phyloP scores from a whole-genome alignment of 1,139 yeast species.

The Diutina ranongensis region DNA sequence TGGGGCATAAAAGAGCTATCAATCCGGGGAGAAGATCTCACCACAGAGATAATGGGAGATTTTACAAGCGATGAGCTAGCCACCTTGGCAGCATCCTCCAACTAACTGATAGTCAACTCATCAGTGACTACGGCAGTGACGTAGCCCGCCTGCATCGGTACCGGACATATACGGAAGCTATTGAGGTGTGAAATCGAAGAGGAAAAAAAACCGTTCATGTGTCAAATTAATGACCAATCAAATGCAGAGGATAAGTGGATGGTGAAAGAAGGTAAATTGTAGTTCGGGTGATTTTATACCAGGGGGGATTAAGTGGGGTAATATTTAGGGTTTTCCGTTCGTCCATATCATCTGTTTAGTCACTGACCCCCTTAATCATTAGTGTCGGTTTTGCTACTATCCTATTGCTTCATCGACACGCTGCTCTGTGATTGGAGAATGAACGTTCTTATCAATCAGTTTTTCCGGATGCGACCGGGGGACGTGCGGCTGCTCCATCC shows the following conservation, averaged over 20 bases:
- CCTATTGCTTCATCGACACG: neutral
- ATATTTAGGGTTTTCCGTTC: neutral
- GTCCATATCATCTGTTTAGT: no score
- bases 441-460: neutral
- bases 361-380: no score
- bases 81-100: no score
- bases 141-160: neutral
- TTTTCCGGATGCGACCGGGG: constrained; percentile 3
- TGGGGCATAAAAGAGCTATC: neutral
- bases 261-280: no score
- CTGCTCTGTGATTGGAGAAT: neutral
- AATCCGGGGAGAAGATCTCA: neutral
- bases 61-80: no score
- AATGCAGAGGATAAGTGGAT: neutral
- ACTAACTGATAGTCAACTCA: no score
- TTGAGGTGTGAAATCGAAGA: neutral
- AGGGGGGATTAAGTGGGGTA: no score
- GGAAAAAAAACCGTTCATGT: neutral
- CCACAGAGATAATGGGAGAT: no score
- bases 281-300: no score
- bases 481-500: neutral
- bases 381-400: no score
- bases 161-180: constrained; percentile 2
- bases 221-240: constrained; percentile 2
- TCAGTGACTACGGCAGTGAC: constrained; percentile 4